These are phyloP conservation scores for Coccomyxa subellipsoidea DNA, from an alignment of 163 green algal genomes.

Conservation along the genomic window DNA sequence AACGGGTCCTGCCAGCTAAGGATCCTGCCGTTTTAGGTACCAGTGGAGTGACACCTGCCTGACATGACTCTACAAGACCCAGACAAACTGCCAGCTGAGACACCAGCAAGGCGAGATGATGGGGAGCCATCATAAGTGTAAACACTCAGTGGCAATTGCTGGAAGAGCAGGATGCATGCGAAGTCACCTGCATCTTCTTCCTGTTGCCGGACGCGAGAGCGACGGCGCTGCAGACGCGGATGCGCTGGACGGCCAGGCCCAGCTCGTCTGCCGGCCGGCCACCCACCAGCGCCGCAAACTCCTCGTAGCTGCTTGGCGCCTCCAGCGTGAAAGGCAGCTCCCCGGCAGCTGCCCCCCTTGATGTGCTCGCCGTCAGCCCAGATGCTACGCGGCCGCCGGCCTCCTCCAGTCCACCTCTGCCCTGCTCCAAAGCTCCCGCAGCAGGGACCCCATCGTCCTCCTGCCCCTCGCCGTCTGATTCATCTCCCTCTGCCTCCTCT, in stretches of 20 bases:
- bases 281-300: conserved; percentile 57
- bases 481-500: conserved; percentile 17
- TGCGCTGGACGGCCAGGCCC: conserved; percentile 57
- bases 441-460: conserved; percentile 26
- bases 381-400: neutral
- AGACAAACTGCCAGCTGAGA: too few relatives aligned
- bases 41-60: too few relatives aligned
- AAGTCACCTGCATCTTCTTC: conserved; percentile 71
- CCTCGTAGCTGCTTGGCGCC: conserved; percentile 38
- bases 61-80: too few relatives aligned
- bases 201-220: conserved; percentile 69
- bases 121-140: too few relatives aligned
- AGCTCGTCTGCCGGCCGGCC: conserved; percentile 56
- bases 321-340: conserved; percentile 16
- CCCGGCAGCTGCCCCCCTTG: neutral
- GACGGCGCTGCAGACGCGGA: conserved; percentile 76
- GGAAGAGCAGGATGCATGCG: too few relatives aligned
- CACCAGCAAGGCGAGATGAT: too few relatives aligned
- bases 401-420: neutral
- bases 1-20: too few relatives aligned
- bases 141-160: too few relatives aligned
- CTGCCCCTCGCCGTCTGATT: conserved; percentile 31
- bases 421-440: neutral
- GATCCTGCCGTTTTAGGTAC: too few relatives aligned
- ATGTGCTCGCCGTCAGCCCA: neutral